Conservation (phyloP, 1,284 basidiomycete species). For the Ustilago bromivora region DNA sequence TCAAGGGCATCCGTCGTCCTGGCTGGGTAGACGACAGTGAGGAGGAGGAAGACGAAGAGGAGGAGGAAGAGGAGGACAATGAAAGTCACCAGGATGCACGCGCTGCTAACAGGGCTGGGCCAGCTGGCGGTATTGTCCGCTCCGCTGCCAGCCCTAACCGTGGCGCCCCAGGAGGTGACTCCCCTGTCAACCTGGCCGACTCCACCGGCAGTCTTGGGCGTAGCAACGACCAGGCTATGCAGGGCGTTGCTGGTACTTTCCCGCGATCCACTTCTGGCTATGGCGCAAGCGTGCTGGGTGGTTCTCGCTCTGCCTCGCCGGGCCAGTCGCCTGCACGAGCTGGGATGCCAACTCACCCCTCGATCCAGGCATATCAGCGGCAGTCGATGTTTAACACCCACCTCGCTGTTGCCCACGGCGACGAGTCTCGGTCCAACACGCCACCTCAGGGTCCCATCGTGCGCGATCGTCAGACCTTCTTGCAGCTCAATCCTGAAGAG, state of each 20-base stretch:
- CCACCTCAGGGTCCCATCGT: constrained; percentile 38
- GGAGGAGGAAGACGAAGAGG: constrained; percentile 59
- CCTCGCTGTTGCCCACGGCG: constrained; percentile 52
- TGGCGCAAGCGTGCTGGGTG: constrained; percentile 23
- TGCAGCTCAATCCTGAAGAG: constrained; percentile 63
- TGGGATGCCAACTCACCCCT: constrained; percentile 33
- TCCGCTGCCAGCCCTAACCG: constrained; percentile 36
- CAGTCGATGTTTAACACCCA: constrained; percentile 61
- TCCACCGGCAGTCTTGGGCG: constrained; percentile 41
- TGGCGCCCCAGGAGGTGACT: constrained; percentile 30
- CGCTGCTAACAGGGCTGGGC: neutral
- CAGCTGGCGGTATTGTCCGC: constrained; percentile 11
- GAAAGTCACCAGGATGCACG: constrained; percentile 31
- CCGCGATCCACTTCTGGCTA: constrained; percentile 38
- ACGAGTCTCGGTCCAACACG: constrained; percentile 54
- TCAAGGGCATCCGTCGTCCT: constrained; percentile 40
- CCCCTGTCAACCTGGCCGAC: constrained; percentile 34
- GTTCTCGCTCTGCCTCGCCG: constrained; percentile 37
- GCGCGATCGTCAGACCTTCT: constrained; percentile 61
- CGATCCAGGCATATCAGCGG: constrained; percentile 46
- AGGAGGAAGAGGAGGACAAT: constrained; percentile 65
- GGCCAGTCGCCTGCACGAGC: constrained; percentile 30
- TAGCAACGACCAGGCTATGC: constrained; percentile 15
- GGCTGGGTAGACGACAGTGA: constrained; percentile 59
- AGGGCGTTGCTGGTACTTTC: constrained; percentile 16